Conservation (phyloP, 345 rosid genomes). For the Aurinia saxatilis region DNA sequence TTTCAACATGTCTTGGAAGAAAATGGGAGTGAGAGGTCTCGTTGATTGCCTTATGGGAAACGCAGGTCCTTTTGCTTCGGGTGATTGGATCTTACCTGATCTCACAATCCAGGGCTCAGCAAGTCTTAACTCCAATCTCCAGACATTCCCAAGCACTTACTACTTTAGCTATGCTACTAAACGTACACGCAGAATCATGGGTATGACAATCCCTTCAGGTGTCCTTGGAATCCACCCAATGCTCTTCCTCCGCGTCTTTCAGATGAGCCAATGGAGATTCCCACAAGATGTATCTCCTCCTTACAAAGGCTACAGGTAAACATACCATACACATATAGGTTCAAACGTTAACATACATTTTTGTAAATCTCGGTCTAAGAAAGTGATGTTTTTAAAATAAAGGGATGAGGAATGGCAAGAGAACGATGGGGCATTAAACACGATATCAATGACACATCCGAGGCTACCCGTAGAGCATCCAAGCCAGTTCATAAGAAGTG, state of each 20-base stretch:
- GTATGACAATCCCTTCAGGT: slow-evolving; percentile 75
- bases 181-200: slow-evolving; percentile 65
- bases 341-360: neutral
- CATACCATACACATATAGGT: neutral
- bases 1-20: slow-evolving; percentile 75
- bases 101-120: slow-evolving; percentile 90
- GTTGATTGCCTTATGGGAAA: slow-evolving; percentile 70
- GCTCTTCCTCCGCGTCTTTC: slow-evolving; percentile 79
- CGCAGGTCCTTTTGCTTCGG: slow-evolving; percentile 76
- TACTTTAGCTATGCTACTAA: slow-evolving; percentile 97
- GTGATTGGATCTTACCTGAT: slow-evolving; percentile 98
- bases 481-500: slow-evolving; percentile 39
- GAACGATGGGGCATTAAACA: slow-evolving; percentile 94
- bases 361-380: neutral
- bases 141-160: slow-evolving; percentile 70
- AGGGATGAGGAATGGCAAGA: slow-evolving; percentile 98
- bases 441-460: slow-evolving; percentile 94
- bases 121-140: slow-evolving; percentile 49
- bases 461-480: slow-evolving; percentile 80
- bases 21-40: slow-evolving; percentile 64
- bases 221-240: slow-evolving; percentile 78
- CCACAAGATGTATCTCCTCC: slow-evolving; percentile 69
- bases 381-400: neutral
- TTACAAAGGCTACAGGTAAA: slow-evolving; percentile 90
- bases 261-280: slow-evolving; percentile 80